phyloP scores from a whole-genome alignment of 176 grass and related monocot species.

The Coix lacrymajobi region DNA sequence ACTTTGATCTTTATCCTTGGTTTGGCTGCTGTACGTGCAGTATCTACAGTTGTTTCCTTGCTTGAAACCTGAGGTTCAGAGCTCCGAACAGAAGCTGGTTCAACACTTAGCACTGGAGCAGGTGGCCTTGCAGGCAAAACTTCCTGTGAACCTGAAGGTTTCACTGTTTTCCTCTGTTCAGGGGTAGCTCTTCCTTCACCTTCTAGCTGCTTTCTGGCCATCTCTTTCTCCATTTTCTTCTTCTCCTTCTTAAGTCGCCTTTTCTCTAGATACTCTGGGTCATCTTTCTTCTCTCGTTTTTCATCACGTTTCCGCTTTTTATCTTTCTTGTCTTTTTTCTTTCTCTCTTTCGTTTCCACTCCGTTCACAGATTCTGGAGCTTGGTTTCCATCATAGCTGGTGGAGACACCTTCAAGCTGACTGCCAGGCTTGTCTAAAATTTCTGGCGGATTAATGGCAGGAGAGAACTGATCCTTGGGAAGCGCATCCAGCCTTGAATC shows the following conservation, averaged over 20 bases:
- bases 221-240: slow-evolving; percentile 82
- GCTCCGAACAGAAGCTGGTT: slow-evolving; percentile 25
- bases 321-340: slow-evolving; percentile 78
- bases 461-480: slow-evolving; percentile 37
- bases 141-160: slow-evolving; percentile 31
- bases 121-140: slow-evolving; percentile 19
- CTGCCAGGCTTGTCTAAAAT: slow-evolving; percentile 21
- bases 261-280: slow-evolving; percentile 76
- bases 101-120: background rate
- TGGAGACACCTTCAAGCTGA: slow-evolving; percentile 43
- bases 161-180: slow-evolving; percentile 32
- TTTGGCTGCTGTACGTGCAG: slow-evolving; percentile 29
- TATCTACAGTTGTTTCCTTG: slow-evolving; percentile 44
- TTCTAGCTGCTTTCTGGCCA: slow-evolving; percentile 50
- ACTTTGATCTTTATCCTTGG: slow-evolving; percentile 78
- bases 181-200: slow-evolving; percentile 33
- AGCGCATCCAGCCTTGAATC: slow-evolving; percentile 55
- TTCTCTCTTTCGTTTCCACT: slow-evolving; percentile 50
- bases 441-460: slow-evolving; percentile 20
- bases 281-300: slow-evolving; percentile 67
- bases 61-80: slow-evolving; percentile 46
- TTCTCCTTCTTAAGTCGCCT: slow-evolving; percentile 87
- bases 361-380: slow-evolving; percentile 11
- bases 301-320: slow-evolving; percentile 63
- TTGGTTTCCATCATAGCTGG: slow-evolving; percentile 41